Conservation (phyloP, 352 stramenopile genomes). For the Peronospora destructor region DNA sequence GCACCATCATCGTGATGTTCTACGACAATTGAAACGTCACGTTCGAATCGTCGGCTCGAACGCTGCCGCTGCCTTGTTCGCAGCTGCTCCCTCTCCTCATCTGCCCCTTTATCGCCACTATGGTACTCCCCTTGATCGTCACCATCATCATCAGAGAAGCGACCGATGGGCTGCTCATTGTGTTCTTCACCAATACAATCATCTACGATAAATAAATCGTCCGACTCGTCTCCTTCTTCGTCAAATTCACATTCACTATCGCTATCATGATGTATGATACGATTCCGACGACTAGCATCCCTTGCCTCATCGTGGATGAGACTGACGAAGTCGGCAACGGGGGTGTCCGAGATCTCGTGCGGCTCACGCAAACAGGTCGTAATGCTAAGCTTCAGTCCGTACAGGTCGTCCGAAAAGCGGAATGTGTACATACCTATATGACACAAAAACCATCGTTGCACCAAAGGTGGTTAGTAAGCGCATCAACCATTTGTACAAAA, state of each 20-base stretch:
- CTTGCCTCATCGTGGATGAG: slow-evolving; percentile 32
- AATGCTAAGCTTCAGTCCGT: slow-evolving; percentile 49
- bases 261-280: slow-evolving; percentile 23
- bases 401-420: slow-evolving; percentile 54
- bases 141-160: slow-evolving; percentile 31
- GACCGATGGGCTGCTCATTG: slow-evolving; percentile 14
- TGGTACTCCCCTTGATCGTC: slow-evolving; percentile 21
- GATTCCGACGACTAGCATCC: slow-evolving; percentile 23
- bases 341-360: slow-evolving; percentile 37
- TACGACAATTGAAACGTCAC: slow-evolving; percentile 21
- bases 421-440: slow-evolving; percentile 64
- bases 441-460: slow-evolving; percentile 5
- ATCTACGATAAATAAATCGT: slow-evolving; percentile 72
- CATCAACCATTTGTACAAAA: not conserved
- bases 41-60: slow-evolving; percentile 12
- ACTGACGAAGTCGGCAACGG: slow-evolving; percentile 26
- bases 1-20: slow-evolving; percentile 19
- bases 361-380: slow-evolving; percentile 42
- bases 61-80: slow-evolving; percentile 12
- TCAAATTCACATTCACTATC: slow-evolving; percentile 43
- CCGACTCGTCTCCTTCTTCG: slow-evolving; percentile 36
- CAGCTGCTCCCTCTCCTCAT: slow-evolving; percentile 24
- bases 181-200: slow-evolving; percentile 28
- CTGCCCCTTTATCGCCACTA: slow-evolving; percentile 34
- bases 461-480: not conserved